Evolutionary conservation across 495 filamentous ascomycete species (phyloP).

Genomic region (Penicillium crystallinum): DNA sequence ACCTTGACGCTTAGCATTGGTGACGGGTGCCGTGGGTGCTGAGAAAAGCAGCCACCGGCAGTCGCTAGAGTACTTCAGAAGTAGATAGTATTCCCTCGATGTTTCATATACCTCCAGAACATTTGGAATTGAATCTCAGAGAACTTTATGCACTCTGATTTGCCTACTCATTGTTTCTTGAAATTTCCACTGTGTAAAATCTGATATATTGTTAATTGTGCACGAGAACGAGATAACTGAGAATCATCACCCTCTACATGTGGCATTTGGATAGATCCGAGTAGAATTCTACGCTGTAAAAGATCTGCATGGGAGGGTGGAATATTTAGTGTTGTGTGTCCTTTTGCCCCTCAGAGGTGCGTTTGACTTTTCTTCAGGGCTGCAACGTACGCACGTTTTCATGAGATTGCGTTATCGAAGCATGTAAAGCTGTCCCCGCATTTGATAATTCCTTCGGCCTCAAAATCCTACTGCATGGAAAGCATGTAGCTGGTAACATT

Average conservation of each 20-base stretch:
- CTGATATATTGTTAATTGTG: no score
- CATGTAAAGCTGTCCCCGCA: no score
- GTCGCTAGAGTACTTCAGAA: neutral
- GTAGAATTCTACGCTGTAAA: no score
- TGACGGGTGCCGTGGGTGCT: neutral
- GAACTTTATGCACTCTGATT: neutral
- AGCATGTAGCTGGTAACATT: no score
- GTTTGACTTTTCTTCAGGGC: neutral
- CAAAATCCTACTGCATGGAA: no score
- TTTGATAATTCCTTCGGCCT: no score
- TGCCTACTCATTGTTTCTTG: neutral
- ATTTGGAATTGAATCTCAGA: conserved; percentile 1
- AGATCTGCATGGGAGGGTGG: no score
- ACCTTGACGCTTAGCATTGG: conserved; percentile 7
- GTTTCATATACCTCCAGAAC: conserved; percentile 5
- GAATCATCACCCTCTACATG: no score
- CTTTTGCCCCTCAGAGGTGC: neutral
- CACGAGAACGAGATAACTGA: no score
- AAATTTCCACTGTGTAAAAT: no score
- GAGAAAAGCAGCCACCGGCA: neutral
- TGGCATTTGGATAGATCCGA: no score
- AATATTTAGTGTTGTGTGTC: neutral
- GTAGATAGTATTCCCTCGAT: conserved; percentile 2
- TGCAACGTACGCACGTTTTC: neutral
- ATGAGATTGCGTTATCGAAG: neutral